Evolutionary conservation across 2,329 filamentous ascomycete genomes (phyloP), one percentile per base, ranked within the genome.

Genomic region (Cordyceps fumosorosea): DNA sequence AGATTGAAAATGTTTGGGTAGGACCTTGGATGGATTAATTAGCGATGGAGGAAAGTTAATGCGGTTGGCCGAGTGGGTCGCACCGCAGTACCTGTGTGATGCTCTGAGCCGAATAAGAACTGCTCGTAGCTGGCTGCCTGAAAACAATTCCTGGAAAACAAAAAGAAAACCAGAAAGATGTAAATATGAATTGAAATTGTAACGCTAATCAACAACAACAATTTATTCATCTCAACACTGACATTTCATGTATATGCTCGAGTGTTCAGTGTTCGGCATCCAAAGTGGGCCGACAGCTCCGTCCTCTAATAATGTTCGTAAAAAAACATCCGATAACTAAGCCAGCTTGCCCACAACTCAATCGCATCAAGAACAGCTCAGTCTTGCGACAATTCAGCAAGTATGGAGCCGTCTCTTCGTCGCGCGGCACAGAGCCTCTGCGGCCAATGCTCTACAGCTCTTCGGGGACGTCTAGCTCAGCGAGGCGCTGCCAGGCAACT

Each of bases 331-430:
- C 32, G 51, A 61, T 32, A 44, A 56, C 10, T 32, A 37, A 56
- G 14, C 22, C 52, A 52, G 22, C 24, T 44, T 20, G 55, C 53
- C 60, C 63, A 56, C 44, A 29, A 29, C 59, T 61, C 63, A 66
- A 63, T 60, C 53, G 52, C 53, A 63, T 53, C 45, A 34, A 42
- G 69, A 64, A 63, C 20, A 22, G 16, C 14, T 6, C 42, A 40
- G 56, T 48, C 40, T 34, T 61, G 34, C 51, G 40, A 40, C 26
- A 47, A 37, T 47, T 20, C 24, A 26, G 40, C 45, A 55, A 44
- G 51, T 42, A 77, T 77, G 75, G 77, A 80, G 69, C 72, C 76
- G 51, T 71, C 73, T 64, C 65, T 78, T 64, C 77, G 75, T 63
- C 72, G 73, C 64, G 74, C 73, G 65, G 73, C 76, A 64, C 73